A percentile compares a stretch with the other conserved stretches of the same genome.
These are phyloP conservation scores for Suillus paluster DNA, from an alignment of 768 basidiomycete species.

Conservation along the genomic window DNA sequence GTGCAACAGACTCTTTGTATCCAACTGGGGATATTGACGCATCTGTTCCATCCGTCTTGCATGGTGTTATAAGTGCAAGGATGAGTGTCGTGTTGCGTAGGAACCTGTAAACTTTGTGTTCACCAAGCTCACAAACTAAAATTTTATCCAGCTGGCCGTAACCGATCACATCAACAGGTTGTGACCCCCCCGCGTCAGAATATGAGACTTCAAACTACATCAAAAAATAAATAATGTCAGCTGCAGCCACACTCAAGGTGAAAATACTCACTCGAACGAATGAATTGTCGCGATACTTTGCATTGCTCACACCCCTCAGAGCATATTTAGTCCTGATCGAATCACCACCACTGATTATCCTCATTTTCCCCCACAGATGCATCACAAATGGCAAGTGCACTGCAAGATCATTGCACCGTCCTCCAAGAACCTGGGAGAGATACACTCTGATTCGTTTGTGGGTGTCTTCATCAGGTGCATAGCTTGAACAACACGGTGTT, in stretches of 20 bases:
- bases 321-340: background rate
- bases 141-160: conserved; percentile 22
- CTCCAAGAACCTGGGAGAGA: background rate
- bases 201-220: background rate
- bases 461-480: background rate
- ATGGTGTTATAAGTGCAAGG: background rate
- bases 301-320: background rate
- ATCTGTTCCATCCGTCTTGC: conserved; percentile 12
- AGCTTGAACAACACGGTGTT: background rate
- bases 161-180: background rate
- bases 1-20: background rate
- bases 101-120: background rate
- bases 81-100: conserved; percentile 4
- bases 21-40: conserved; percentile 10
- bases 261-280: background rate
- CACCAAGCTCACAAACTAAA: conserved; percentile 14
- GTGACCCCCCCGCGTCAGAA: background rate
- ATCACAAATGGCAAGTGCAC: background rate
- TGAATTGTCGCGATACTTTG: background rate
- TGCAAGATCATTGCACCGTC: background rate
- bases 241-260: background rate
- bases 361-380: conserved; percentile 8
- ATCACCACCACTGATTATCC: background rate
- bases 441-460: background rate
- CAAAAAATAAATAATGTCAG: background rate